Evolutionary conservation across 2,329 filamentous ascomycete species (phyloP).

Genomic region (Fusarium clavum): DNA sequence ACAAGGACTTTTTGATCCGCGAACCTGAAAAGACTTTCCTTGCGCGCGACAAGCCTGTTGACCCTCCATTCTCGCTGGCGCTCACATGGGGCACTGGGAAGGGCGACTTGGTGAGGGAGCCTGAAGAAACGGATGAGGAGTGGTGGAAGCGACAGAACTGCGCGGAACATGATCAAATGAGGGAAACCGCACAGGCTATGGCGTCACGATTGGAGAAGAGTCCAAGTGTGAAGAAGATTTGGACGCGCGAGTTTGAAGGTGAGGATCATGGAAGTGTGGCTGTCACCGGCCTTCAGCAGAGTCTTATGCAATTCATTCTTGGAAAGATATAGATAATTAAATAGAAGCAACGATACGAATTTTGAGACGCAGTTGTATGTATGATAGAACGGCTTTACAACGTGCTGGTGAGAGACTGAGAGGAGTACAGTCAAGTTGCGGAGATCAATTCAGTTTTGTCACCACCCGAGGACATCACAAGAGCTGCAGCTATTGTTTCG

Average conservation of each 20-base stretch:
- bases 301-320: constrained; percentile 39
- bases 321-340: constrained; percentile 10
- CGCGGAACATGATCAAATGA: constrained; percentile 44
- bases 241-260: constrained; percentile 41
- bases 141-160: constrained; percentile 46
- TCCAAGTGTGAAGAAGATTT: constrained; percentile 34
- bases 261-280: constrained; percentile 46
- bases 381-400: fast-evolving
- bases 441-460: not conserved
- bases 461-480: not conserved
- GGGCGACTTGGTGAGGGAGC: constrained; percentile 45
- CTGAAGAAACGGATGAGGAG: constrained; percentile 47
- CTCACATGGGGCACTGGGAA: constrained; percentile 50
- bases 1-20: constrained; percentile 54
- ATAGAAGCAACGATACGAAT: not conserved
- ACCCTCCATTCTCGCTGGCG: constrained; percentile 48
- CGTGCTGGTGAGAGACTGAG: too few relatives aligned
- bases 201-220: constrained; percentile 33
- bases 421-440: not conserved
- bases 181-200: constrained; percentile 31
- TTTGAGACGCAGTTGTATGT: not conserved
- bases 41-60: constrained; percentile 6
- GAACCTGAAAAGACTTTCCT: constrained; percentile 49
- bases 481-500: not conserved
- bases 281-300: constrained; percentile 38